Base-by-base conservation (phyloP, 2,329 filamentous ascomycete genomes). In the Pseudocercospora cruenta region DNA sequence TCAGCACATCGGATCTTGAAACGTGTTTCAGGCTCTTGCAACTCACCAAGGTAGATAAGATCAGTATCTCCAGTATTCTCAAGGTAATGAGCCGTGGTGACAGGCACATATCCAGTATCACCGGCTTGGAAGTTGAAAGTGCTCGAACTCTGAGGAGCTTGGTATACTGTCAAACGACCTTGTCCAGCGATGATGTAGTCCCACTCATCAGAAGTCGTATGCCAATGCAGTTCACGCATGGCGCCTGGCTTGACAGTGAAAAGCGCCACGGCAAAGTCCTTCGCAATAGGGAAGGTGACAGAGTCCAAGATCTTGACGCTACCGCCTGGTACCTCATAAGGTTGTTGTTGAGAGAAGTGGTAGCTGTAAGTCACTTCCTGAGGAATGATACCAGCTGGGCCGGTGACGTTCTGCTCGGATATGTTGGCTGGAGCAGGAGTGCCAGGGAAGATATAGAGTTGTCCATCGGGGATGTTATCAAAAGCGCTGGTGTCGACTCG, bases 211-310 rank as follows among this genome's bases (percentile, higher is more conserved):
- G 81, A 83, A 0, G 80, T 82, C 1, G 85, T 84, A 77, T 89
- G 87, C 87, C 87, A 89, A 78, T 89, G 87, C 51, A 90, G 78
- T 73, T 89, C 87, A 22, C 87, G 83, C 85, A 89, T 86, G 1
- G 86, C 87, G n/a, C 87, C 87, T 0, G 87, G 86, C 70, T 87
- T 79, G 33, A 89, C 78, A 1, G 83, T 86, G 9, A 89, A 84
- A 1, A 88, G 79, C 0, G 85, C 86, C 0, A 83, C 83, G 3
- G 86, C 85, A 74, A 89, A 87, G 63, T 80, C 81, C 10, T 73
- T 75, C 0, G 87, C 84, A 28, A 87, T 78, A 4, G 87, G 87
- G 76, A 89, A 89, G 1, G 82, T 86, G 0, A 77, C 73, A 0
- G 85, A 81, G 71, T 89, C 87, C 6, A 88, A 74, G 62, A 89